Evolutionary conservation across 345 rosid genomes (phyloP), one percentile per base, ranked within the genome.

Genomic region (Lumnitzera racemosa): DNA sequence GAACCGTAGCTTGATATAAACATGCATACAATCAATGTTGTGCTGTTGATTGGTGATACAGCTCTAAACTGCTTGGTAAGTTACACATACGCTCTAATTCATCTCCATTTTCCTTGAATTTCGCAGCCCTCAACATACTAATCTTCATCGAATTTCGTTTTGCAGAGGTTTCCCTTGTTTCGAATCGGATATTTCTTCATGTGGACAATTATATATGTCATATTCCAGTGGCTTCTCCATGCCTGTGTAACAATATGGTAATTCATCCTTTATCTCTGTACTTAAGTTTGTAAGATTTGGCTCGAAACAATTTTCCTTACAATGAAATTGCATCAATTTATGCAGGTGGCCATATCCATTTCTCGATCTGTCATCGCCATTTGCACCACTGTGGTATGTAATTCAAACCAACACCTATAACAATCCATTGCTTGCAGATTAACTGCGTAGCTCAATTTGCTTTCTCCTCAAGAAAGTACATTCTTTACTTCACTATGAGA

Each of bases 281-380:
- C 13, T 16, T 31, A 20, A 17, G 25, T 15, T 55, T 25, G 55
- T 17, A 61, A 24, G 51, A 27, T 4, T 16, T 15, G 31, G 12
- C 15, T 25, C 12, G 56, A 23, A 25, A 13, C 25, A 16, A 20
- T 60, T 61, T 29, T 49, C 53, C 64, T 24, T 47, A 61, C 47
- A 12, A 27, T 23, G 24, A 49, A 47, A 46, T 48, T 29, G 62
- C 50, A 16, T 24, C 17, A 62, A 17, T 13, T 57, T 64, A 64
- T 71, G 78, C 80, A 94, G 99, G 99, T 95, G 97, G 97, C 97
- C 99, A 14, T 95, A 90, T 68, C 97, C 97, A 55, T 95, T 95
- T 72, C 83, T 95, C 46, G 99, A 95, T 75, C 58, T 95, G 72
- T 81, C 95, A 59, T 90, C 99, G 49, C 68, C 87, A 24, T 86